These are phyloP conservation scores for Cardamine occulta DNA, from an alignment of 345 rosid species.

Conservation along the genomic window DNA sequence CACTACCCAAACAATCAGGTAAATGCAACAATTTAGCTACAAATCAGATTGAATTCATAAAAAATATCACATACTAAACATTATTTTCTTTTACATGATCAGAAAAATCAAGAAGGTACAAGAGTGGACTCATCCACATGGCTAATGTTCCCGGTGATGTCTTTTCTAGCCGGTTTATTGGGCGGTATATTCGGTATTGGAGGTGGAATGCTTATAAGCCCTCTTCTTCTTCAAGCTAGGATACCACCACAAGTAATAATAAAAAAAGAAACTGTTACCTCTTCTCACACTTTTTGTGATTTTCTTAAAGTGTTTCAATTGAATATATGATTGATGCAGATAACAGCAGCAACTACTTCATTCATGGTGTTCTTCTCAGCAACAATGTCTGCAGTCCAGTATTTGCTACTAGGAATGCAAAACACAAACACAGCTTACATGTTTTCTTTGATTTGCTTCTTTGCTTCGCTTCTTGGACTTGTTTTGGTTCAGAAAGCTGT, in stretches of 20 bases:
- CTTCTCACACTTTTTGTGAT: neutral
- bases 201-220: conserved; percentile 91
- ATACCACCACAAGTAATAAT: conserved; percentile 64
- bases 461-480: conserved; percentile 72
- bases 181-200: conserved; percentile 93
- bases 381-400: conserved; percentile 54
- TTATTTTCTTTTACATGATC: conserved; percentile 11
- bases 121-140: conserved; percentile 27
- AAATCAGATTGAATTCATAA: neutral
- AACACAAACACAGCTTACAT: conserved; percentile 55
- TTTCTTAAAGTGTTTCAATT: neutral
- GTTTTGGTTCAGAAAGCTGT: conserved; percentile 66
- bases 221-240: conserved; percentile 86
- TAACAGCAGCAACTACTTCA: conserved; percentile 67
- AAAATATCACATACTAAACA: neutral
- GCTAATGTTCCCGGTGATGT: conserved; percentile 66
- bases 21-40: conserved; percentile 3
- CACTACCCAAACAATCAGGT: conserved; percentile 19
- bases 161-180: conserved; percentile 71
- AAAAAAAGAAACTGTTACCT: neutral
- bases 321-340: conserved; percentile 45
- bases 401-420: conserved; percentile 72
- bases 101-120: conserved; percentile 41
- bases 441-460: conserved; percentile 63
- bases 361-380: conserved; percentile 51